A percentile compares a stretch with the other conserved stretches of the same genome.
phyloP scores from a whole-genome alignment of 148 eudicot genomes.

The Vaccinium myrtillus region DNA sequence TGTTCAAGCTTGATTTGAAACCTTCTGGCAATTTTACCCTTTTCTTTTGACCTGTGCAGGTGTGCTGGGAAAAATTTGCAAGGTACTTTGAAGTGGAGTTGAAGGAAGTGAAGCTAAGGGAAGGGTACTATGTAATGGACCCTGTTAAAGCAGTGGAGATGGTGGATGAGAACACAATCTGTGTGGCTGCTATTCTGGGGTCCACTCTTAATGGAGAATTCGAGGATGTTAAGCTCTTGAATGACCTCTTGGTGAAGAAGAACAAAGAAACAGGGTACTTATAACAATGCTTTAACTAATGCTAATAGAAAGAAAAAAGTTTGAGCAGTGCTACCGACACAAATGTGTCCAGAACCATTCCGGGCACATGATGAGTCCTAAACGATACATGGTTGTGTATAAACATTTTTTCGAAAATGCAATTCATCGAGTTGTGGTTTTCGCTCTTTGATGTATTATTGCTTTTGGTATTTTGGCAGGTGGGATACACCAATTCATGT shows the following conservation, averaged over 20 bases:
- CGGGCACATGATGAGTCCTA: neutral
- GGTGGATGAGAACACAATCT: slow-evolving; percentile 18
- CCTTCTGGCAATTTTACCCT: neutral
- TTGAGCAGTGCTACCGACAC: neutral
- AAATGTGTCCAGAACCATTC: neutral
- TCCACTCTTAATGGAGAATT: slow-evolving; percentile 19
- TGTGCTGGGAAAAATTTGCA: slow-evolving; percentile 5
- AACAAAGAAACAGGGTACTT: slow-evolving; percentile 14
- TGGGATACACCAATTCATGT: slow-evolving; percentile 87
- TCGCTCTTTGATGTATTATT: neutral
- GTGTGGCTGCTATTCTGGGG: slow-evolving; percentile 16
- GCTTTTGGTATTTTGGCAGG: slow-evolving; percentile 23
- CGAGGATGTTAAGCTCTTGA: slow-evolving; percentile 18
- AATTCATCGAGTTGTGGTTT: too few relatives aligned
- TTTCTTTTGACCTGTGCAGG: neutral
- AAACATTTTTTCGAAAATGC: too few relatives aligned
- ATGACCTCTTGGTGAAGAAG: slow-evolving; percentile 11
- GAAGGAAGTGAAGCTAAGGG: slow-evolving; percentile 18
- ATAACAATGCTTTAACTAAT: neutral
- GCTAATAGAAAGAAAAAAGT: neutral
- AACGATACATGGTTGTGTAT: too few relatives aligned
- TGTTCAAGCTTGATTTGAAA: neutral
- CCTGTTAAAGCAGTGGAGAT: slow-evolving; percentile 12
- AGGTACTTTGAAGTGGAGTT: slow-evolving; percentile 16
- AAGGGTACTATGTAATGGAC: slow-evolving; percentile 18